Conservation (phyloP, 805 yeast genomes). For the Maudiozyma bulderi region DNA sequence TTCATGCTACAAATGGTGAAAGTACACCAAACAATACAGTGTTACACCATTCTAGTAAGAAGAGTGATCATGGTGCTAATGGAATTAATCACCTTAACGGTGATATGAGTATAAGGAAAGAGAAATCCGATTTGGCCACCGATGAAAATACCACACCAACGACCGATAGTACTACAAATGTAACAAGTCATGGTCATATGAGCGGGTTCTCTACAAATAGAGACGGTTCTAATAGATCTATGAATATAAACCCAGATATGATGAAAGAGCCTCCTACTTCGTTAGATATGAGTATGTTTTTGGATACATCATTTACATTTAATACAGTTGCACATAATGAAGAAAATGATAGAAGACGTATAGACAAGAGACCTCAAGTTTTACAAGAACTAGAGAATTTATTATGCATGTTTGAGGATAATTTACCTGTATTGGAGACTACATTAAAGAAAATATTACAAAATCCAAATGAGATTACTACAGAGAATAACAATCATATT, state of each 20-base stretch:
- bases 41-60: neutral
- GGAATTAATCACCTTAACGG: neutral
- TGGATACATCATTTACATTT: slow-evolving; percentile 15
- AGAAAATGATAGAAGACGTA: slow-evolving; percentile 2
- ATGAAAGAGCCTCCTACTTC: slow-evolving; percentile 24
- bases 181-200: neutral
- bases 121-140: neutral
- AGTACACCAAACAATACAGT: neutral
- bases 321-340: neutral
- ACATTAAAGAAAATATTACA: slow-evolving; percentile 19
- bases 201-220: no score
- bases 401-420: slow-evolving; percentile 23
- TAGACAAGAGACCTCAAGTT: slow-evolving; percentile 24
- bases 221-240: neutral
- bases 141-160: neutral
- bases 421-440: slow-evolving; percentile 22
- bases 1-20: neutral
- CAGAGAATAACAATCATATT: neutral
- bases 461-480: neutral
- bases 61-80: neutral
- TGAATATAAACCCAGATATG: neutral
- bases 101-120: neutral
- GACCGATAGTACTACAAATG: neutral
- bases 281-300: slow-evolving; percentile 21
- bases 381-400: slow-evolving; percentile 22